Evolutionary conservation across 768 basidiomycete species (phyloP).

Genomic region (Chalciporus chontae): DNA sequence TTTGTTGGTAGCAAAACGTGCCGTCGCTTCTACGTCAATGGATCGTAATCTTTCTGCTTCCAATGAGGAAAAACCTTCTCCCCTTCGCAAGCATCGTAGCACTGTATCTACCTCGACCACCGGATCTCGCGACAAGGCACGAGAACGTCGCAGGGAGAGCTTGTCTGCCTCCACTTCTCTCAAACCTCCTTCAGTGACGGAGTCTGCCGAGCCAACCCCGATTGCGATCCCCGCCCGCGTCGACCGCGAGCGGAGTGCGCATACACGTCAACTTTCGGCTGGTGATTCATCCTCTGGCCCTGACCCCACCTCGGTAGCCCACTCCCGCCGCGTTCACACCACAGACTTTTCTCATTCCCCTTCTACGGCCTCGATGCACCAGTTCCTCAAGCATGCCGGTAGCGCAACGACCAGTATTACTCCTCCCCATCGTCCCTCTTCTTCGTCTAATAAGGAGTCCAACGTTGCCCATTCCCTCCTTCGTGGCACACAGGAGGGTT

Average conservation of each 20-base stretch:
- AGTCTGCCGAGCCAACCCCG: slow-evolving; percentile 20
- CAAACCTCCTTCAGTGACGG: slow-evolving; percentile 17
- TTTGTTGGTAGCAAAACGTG: slow-evolving; percentile 50
- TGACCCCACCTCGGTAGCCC: slow-evolving; percentile 39
- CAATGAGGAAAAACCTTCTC: slow-evolving; percentile 49
- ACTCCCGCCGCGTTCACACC: slow-evolving; percentile 58
- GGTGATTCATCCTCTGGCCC: slow-evolving; percentile 65
- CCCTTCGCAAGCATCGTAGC: slow-evolving; percentile 67
- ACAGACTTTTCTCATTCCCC: slow-evolving; percentile 90
- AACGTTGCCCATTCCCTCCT: slow-evolving; percentile 83
- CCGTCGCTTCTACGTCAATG: slow-evolving; percentile 28
- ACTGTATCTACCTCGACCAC: slow-evolving; percentile 50
- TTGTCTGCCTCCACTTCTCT: slow-evolving; percentile 36
- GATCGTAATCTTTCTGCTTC: slow-evolving; percentile 22
- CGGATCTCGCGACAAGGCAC: slow-evolving; percentile 41
- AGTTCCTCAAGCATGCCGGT: slow-evolving; percentile 62
- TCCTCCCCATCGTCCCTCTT: slow-evolving; percentile 31
- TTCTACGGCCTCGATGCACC: slow-evolving; percentile 84
- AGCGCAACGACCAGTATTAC: slow-evolving; percentile 37
- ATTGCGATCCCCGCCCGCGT: slow-evolving; percentile 18
- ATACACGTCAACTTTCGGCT: slow-evolving; percentile 64
- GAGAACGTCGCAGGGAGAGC: slow-evolving; percentile 57
- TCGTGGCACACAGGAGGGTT: slow-evolving; percentile 85
- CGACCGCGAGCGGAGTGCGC: slow-evolving; percentile 38
- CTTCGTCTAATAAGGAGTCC: slow-evolving; percentile 40